Base-by-base conservation (phyloP, 176 grass and related monocot species). In the Musa acuminata region DNA sequence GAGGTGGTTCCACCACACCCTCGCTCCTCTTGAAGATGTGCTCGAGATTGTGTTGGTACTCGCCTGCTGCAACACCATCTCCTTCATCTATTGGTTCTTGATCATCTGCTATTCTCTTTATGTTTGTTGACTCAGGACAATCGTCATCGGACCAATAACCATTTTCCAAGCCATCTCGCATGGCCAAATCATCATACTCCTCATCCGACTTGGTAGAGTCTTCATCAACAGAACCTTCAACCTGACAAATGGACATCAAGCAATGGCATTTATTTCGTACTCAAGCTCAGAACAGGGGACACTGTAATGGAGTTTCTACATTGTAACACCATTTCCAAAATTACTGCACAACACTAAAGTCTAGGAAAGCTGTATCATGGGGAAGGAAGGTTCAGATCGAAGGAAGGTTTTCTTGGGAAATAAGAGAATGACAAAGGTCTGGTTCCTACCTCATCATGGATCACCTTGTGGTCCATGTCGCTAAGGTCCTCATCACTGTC, bases 141-240 rank as follows among this genome's bases (percentile, higher is more conserved):
- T 60, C 57, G n/a, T 71, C 16, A 1, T 71, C 35, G 1, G 14
- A 51, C 22, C 29, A 50, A 71, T 71, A 71, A 71, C 68, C 68
- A 51, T 51, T 71, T 43, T 78, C 82, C 78, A 72, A 76, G 69
- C 73, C 87, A 22, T 92, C 87, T 75, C 67, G 81, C 85, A 96
- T 81, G 13, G 90, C 90, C 53, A 93, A 80, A 52, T 97, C 94
- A 1, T 93, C 90, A 1, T 90, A 93, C 48, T 97, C 90, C 85
- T 97, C 94, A 2, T 97, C 90, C 0, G 94, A 90, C 53, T 97
- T 97, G 59, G 85, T 88, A 2, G 87, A 97, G 79, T 82, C 65
- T 71, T 97, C 94, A 8, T 97, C 94, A 0, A 97, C 90, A 13
- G 94, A 97, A 11, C 94, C 93, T 68, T 93, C 94, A 71, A 97